A percentile compares a stretch with the other conserved stretches of the same genome.
These are phyloP conservation scores for Suhomyces pyralidae DNA, from an alignment of 805 yeast species.

Conservation along the genomic window DNA sequence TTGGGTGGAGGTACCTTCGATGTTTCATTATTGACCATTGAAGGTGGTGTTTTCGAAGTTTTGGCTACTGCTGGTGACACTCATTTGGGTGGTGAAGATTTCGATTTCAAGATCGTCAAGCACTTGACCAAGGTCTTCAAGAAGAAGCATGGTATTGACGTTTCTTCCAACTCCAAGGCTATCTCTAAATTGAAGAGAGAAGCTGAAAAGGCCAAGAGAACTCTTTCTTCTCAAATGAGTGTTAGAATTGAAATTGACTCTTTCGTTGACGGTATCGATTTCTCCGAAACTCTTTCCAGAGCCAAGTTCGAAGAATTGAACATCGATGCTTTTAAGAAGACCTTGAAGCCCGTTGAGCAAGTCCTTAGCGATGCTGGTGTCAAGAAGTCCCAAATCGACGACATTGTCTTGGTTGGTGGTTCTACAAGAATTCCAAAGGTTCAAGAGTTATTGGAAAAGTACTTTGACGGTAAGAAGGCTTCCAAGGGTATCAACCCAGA, in stretches of 20 bases:
- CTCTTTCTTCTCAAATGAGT: conserved; percentile 44
- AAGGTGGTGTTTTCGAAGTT: conserved; percentile 49
- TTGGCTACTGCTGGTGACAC: conserved; percentile 50
- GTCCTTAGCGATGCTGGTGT: conserved; percentile 45
- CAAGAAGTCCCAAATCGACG: conserved; percentile 45
- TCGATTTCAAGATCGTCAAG: conserved; percentile 44
- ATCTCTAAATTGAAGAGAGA: conserved; percentile 47
- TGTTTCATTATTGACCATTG: conserved; percentile 36
- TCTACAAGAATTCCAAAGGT: conserved; percentile 51
- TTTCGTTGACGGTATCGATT: conserved; percentile 47
- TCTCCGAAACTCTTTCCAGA: conserved; percentile 45
- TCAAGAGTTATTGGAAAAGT: conserved; percentile 45
- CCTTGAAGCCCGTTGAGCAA: conserved; percentile 47
- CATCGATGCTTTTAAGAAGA: conserved; percentile 43
- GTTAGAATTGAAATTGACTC: conserved; percentile 46
- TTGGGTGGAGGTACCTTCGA: conserved; percentile 49
- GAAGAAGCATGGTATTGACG: conserved; percentile 45
- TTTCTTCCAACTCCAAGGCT: conserved; percentile 40
- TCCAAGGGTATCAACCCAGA: conserved; percentile 49
- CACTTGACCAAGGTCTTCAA: conserved; percentile 42
- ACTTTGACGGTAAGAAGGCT: conserved; percentile 46
- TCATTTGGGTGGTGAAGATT: conserved; percentile 52
- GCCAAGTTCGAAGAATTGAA: conserved; percentile 49
- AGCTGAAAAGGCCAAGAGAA: conserved; percentile 50
- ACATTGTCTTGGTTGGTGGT: conserved; percentile 49